Base-by-base conservation (phyloP, 2,329 filamentous ascomycete genomes). In the Claviceps digitariae region DNA sequence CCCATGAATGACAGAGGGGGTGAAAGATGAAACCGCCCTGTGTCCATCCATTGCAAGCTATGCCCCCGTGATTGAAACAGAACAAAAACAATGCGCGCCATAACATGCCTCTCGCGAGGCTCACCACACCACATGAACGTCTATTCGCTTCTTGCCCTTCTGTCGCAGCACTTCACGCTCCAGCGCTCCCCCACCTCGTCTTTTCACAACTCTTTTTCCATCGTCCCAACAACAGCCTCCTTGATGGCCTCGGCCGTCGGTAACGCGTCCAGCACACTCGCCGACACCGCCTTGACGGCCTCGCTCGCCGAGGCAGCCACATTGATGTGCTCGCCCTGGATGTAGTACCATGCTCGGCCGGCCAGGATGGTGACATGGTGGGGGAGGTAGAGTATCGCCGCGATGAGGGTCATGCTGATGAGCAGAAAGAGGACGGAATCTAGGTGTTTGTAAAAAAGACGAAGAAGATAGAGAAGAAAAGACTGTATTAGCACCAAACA, bases 391-490 rank as follows among this genome's bases (percentile, higher is more conserved):
- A 97, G 82, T 58, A 87, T 85, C 52, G 84, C 83, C 60, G 90
- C 93, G 65, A 94, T 90, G 63, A 87, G 78, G 63, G 93, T 83
- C 72, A 97, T 84, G 64, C 86, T 84, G 69, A 88, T 77, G 66
- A 95, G 84, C 62, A 95, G 84, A 76, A 98, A 93, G 66, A 96
- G 79, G 63, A 96, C 78, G 27, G 89, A 90, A 74, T 94, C 91
- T 96, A 17, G 7, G 15, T 45, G n/a, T 8, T 25, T 17, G 15
- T 0, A 45, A n/a, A 15, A 27, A 10, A 4, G 15, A 45, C 9
- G 40, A 41, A 20, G 40, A 10, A 20, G 2, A 40, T 21, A 41
- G 8, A n/a, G 5, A 12, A 29, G 15, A 25, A 9, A 23, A 23
- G 6, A 25, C 12, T 13, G 13, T 13, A 21, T 29, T n/a, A n/a